These are phyloP conservation scores for Penicillium griseofulvum DNA, from an alignment of 2,329 filamentous ascomycete species.

Conservation along the genomic window DNA sequence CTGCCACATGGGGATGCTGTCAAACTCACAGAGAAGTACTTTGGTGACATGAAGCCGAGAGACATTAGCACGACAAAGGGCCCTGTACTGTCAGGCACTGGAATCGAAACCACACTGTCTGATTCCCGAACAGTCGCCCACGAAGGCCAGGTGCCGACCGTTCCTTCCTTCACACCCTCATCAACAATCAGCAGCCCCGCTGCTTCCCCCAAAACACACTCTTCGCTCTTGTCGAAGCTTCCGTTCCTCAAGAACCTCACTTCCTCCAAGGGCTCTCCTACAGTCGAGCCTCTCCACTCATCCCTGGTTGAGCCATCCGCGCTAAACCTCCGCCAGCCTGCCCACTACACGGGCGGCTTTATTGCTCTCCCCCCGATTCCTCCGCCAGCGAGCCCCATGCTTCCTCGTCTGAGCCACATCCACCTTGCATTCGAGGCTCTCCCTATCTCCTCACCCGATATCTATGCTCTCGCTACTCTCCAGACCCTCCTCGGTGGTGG, in stretches of 20 bases:
- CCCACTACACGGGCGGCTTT: constrained; percentile 92
- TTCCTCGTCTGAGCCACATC: constrained; percentile 83
- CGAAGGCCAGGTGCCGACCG: constrained; percentile 35
- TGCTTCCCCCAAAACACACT: constrained; percentile 48
- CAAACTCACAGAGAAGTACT: constrained; percentile 74
- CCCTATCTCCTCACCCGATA: constrained; percentile 84
- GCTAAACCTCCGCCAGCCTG: constrained; percentile 61
- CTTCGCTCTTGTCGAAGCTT: constrained; percentile 73
- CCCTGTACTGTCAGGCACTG: constrained; percentile 53
- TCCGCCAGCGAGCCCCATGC: constrained; percentile 70
- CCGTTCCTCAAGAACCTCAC: constrained; percentile 89
- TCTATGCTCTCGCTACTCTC: constrained; percentile 91
- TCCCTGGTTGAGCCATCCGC: constrained; percentile 44
- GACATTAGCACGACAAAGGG: constrained; percentile 49
- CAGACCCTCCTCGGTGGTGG: constrained; percentile 95
- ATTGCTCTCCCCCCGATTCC: constrained; percentile 79
- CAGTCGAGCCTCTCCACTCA: constrained; percentile 54
- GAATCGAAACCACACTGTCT: constrained; percentile 55
- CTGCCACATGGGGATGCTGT: constrained; percentile 80
- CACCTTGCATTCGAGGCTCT: constrained; percentile 95
- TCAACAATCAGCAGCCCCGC: constrained; percentile 37
- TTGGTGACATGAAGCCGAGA: constrained; percentile 77
- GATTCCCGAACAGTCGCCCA: constrained; percentile 25
- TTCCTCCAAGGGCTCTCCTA: constrained; percentile 60
- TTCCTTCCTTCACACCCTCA: constrained; percentile 43